Base-by-base conservation (phyloP, 768 basidiomycete genomes). In the Holtermannia corniformis region DNA sequence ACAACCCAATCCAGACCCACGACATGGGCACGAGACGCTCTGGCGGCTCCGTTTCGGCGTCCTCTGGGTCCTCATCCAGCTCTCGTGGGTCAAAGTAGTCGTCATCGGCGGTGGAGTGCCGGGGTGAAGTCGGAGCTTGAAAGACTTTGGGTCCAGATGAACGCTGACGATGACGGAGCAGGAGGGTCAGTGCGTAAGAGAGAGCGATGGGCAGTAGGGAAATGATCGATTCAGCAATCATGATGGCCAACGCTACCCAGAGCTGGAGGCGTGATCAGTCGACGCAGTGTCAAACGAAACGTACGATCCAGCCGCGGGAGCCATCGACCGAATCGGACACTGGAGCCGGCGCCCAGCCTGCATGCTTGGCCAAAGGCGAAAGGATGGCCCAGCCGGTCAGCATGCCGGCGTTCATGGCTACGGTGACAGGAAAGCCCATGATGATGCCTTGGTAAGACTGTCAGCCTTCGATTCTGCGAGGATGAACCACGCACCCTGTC, bases 401-500 rank as follows among this genome's bases (percentile, higher is more conserved):
- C 93, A 95, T 96, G 24, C 93, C 91, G 53, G 90, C 71, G 60
- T 84, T 92, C 92, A 97, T 96, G 67, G 86, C 87, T 28, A 92
- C 63, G 0, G 92, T 92, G 0, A 89, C 93, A 0, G 90, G 86
- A 63, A 92, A 88, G 3, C 92, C 93, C 93, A 97, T 97, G 62
- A 96, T 96, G 55, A 96, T 90, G 4, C 90, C 87, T 84, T 58
- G 48, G 0, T 25, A 24, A 26, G 4, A 5, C 26, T 4, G 16
- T 49, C 3, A 52, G 58, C 52, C 52, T 47, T 45, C 12, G 2
- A n/a, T 22, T 49, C 1, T 50, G 25, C 26, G 22, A 42, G 41
- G 50, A 51, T 22, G 11, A 51, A 51, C 43, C 51, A 40, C 23
- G 51, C 48, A 82, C 87, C 91, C 80, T 93, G 89, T 1, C 91